phyloP scores from a whole-genome alignment of 371 early-diverging fungal genomes.

The Vittaforma corneae region DNA sequence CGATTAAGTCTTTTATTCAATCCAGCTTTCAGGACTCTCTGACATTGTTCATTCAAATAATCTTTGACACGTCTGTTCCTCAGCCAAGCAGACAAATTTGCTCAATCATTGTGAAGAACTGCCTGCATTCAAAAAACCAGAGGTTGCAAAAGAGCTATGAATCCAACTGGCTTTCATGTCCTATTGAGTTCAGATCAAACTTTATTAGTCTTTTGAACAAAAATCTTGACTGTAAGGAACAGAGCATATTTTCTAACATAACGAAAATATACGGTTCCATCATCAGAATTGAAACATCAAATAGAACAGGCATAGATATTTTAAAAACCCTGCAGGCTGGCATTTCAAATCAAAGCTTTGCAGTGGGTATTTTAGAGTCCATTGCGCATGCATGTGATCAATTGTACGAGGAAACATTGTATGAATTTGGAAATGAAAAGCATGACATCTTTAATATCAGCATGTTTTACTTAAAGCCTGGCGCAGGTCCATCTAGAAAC shows the following conservation, averaged over 20 bases:
- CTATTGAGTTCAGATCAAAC: not conserved
- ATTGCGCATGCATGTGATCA: constrained; percentile 12
- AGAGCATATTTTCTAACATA: constrained; percentile 5
- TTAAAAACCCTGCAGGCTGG: constrained; percentile 17
- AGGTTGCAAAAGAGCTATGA: constrained; percentile 17
- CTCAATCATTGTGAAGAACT: constrained; percentile 41
- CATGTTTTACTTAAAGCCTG: constrained; percentile 1
- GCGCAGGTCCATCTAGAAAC: not conserved
- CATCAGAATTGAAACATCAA: constrained; percentile 37
- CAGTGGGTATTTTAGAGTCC: constrained; percentile 22
- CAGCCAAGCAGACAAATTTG: not conserved
- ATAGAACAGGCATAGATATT: constrained; percentile 9
- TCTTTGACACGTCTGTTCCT: not conserved
- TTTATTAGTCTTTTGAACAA: not conserved
- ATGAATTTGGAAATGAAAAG: constrained; percentile 8
- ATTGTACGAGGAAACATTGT: constrained; percentile 19
- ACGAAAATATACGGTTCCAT: constrained; percentile 27
- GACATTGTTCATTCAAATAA: constrained; percentile 3
- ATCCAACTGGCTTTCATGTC: constrained; percentile 21
- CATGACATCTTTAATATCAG: constrained; percentile 20
- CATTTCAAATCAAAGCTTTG: not conserved
- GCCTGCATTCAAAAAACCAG: constrained; percentile 27
- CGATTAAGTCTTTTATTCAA: not conserved
- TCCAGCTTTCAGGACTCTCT: not conserved
- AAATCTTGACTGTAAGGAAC: not conserved